Evolutionary conservation across 352 stramenopile species (phyloP).

Genomic region (Pythium sp.): DNA sequence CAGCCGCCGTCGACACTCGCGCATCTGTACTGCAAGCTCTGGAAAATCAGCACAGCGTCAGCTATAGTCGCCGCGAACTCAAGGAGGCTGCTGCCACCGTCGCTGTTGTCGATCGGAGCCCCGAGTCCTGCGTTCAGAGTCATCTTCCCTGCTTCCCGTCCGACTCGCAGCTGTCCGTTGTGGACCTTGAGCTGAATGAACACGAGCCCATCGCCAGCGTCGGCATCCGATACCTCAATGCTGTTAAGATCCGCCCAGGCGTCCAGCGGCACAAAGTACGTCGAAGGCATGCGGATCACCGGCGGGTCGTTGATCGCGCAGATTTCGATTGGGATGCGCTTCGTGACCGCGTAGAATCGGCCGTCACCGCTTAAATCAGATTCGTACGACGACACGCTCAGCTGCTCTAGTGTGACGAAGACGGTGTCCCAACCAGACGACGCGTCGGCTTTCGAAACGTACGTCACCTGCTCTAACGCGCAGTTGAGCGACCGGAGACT

Average conservation of each 20-base stretch:
- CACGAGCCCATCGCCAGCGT: constrained; percentile 36
- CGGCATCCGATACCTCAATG: constrained; percentile 38
- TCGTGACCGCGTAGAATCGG: constrained; percentile 28
- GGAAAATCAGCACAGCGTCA: constrained; percentile 24
- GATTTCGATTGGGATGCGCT: constrained; percentile 42
- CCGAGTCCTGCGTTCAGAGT: not conserved
- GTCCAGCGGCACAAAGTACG: constrained; percentile 28
- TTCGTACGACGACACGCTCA: not conserved
- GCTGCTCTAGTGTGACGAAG: constrained; percentile 31
- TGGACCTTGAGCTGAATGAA: constrained; percentile 41
- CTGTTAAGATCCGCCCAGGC: constrained; percentile 25
- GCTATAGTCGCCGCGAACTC: constrained; percentile 37
- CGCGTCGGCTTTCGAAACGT: constrained; percentile 28
- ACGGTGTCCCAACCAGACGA: constrained; percentile 36
- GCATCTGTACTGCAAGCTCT: constrained; percentile 40
- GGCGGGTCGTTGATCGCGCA: constrained; percentile 44
- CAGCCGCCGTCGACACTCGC: constrained; percentile 22
- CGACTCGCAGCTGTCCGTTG: constrained; percentile 33
- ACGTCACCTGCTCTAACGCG: constrained; percentile 43
- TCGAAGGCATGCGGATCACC: constrained; percentile 24
- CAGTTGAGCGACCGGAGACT: constrained; percentile 44
- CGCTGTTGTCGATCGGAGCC: not conserved
- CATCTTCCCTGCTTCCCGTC: not conserved
- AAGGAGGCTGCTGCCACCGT: constrained; percentile 7
- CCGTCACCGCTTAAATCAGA: constrained; percentile 15